Evolutionary conservation across 768 basidiomycete genomes (phyloP), one percentile per base, ranked within the genome.

Genomic region (Lepiota brunneoincarnata): DNA sequence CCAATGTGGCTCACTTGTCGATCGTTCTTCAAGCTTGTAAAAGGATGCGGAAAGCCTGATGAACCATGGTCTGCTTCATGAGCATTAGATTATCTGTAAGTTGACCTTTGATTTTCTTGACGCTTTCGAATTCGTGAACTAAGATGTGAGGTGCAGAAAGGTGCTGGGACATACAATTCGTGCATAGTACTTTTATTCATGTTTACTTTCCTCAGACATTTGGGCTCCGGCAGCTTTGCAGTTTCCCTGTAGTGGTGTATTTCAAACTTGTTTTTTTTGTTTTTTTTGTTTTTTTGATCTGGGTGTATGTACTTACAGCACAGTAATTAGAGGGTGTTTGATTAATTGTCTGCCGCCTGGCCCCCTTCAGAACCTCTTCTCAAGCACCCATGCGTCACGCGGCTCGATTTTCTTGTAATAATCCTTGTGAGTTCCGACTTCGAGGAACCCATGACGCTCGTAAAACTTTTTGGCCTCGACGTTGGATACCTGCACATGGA

Each of bases 381-480:
- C 89, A 48, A 95, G 77, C 56, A 95, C 75, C 93, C 93, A 95
- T 18, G 93, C 93, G 63, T 87, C 88, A 58, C 81, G 82, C 21
- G 93, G 93, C 24, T 70, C 74, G 54, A 95, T 90, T 68, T 91
- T 94, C 72, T 91, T 93, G 81, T 95, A 95, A 71, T 95, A 95
- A 57, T 82, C 78, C 62, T 86, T 74, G 50, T 87, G 81, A 26
- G 87, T 58, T 18, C 76, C 78, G 18, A 80, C 74, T 68, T 90
- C 84, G 51, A 69, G 73, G 74, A 95, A 95, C 6, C 89, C 93
- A 61, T 93, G 86, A 40, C 77, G 76, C 70, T 91, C 89, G 67
- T 94, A 95, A 69, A 94, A 94, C 51, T 69, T 73, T 71, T 87
- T 91, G 21, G 89, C 92, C 14, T 78, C 81, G 28, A 69, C 69